Conservation (phyloP, 192 early-diverging fungal species). For the Coemansia biformis region DNA sequence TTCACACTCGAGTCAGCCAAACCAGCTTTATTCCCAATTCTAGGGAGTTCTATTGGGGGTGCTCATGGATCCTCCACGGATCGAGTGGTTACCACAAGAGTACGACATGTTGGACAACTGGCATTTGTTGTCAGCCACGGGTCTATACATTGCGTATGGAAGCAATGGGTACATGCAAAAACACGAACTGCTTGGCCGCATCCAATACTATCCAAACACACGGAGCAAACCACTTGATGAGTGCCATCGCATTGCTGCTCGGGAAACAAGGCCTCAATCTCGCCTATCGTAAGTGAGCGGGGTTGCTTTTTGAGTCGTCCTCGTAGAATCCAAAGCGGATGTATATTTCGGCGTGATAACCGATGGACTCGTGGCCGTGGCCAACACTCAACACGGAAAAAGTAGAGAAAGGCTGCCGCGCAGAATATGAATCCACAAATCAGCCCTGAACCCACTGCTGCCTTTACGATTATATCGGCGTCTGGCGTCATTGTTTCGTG, state of each 20-base stretch:
- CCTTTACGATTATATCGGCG: conserved; percentile 21
- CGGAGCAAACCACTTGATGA: conserved; percentile 4
- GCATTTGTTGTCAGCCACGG: conserved; percentile 27
- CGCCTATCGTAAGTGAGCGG: conserved; percentile 7
- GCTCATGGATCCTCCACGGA: too few species aligned
- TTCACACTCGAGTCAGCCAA: too few species aligned
- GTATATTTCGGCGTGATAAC: not conserved
- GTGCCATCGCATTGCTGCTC: not conserved
- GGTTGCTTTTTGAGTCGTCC: not conserved
- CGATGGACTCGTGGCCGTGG: conserved; percentile 12
- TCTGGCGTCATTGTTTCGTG: conserved; percentile 10
- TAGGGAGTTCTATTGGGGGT: too few species aligned
- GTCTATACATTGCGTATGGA: conserved; percentile 29
- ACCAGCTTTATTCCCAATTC: too few species aligned
- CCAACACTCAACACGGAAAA: conserved; percentile 18
- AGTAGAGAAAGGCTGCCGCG: conserved; percentile 15
- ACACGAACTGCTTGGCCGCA: conserved; percentile 3
- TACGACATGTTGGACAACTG: conserved; percentile 23
- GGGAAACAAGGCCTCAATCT: conserved; percentile 24
- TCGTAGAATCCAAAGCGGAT: conserved; percentile 8
- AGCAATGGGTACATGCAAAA: conserved; percentile 16
- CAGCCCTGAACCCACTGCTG: conserved; percentile 19
- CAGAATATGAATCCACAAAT: conserved; percentile 18
- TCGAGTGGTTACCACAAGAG: conserved; percentile 3
- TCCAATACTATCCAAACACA: conserved; percentile 16